These are phyloP conservation scores for Fusarium kyushuense DNA, from an alignment of 2,329 filamentous ascomycete genomes.

Conservation along the genomic window DNA sequence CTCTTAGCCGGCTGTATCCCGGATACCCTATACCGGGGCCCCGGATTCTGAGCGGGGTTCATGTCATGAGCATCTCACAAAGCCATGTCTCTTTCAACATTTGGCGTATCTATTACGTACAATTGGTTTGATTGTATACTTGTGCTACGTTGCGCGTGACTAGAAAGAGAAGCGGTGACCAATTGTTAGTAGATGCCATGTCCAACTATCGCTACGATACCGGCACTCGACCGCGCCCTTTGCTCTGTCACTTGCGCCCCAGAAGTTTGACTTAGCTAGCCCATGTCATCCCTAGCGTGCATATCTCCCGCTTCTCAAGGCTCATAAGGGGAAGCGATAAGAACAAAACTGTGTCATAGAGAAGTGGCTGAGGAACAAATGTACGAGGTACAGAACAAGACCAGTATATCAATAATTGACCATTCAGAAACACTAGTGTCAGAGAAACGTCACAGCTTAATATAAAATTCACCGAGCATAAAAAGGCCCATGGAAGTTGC, in stretches of 20 bases:
- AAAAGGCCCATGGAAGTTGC: slow-evolving; percentile 1
- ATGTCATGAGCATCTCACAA: slow-evolving; percentile 30
- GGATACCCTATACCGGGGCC: slow-evolving; percentile 38
- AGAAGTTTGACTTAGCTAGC: not conserved
- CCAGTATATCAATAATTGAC: not conserved
- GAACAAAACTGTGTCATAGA: not conserved
- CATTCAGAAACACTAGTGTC: not conserved
- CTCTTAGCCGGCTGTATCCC: slow-evolving; percentile 46
- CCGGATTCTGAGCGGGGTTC: slow-evolving; percentile 31
- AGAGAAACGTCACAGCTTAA: not conserved
- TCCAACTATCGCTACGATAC: slow-evolving; percentile 22
- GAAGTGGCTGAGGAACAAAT: not conserved
- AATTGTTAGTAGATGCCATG: slow-evolving; percentile 1
- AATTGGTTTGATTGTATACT: not conserved
- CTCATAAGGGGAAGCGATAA: not conserved
- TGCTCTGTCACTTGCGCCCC: slow-evolving; percentile 35
- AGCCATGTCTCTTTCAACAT: slow-evolving; percentile 8
- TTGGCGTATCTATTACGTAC: slow-evolving; percentile 35
- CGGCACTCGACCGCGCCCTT: slow-evolving; percentile 38
- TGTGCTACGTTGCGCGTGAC: slow-evolving; percentile 25
- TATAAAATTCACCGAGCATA: not conserved
- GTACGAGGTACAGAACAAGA: not conserved
- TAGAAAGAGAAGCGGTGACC: slow-evolving; percentile 8
- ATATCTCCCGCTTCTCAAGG: not conserved
- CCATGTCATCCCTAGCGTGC: slow-evolving; percentile 21